These are phyloP conservation scores for Schizophyllum amplum DNA, from an alignment of 1,284 basidiomycete species.

Conservation along the genomic window DNA sequence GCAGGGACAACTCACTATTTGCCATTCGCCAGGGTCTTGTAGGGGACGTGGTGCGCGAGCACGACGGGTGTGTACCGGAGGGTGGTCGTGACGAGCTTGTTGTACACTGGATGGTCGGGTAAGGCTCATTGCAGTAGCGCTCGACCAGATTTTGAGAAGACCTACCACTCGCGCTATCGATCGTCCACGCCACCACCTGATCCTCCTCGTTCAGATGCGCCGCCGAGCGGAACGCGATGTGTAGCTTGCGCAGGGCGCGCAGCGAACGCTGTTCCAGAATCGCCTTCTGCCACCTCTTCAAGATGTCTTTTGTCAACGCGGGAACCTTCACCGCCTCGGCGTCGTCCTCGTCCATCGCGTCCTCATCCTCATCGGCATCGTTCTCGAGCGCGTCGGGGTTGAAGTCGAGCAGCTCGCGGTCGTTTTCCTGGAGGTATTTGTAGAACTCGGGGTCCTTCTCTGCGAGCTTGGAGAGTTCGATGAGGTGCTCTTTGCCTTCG, in stretches of 20 bases:
- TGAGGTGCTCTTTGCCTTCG: constrained; percentile 64
- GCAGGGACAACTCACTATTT: constrained; percentile 66
- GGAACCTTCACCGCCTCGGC: constrained; percentile 32
- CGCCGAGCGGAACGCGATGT: constrained; percentile 86
- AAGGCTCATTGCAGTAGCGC: constrained; percentile 2
- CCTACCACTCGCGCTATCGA: constrained; percentile 70
- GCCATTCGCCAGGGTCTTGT: constrained; percentile 74
- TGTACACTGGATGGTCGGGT: constrained; percentile 59
- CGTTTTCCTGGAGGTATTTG: constrained; percentile 97
- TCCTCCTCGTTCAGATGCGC: constrained; percentile 86
- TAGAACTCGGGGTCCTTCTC: constrained; percentile 98
- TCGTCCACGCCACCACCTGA: constrained; percentile 69
- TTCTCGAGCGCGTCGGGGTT: constrained; percentile 30
- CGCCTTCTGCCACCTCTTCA: constrained; percentile 86
- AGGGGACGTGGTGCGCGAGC: constrained; percentile 82
- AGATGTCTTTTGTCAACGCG: constrained; percentile 62
- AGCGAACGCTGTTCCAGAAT: constrained; percentile 87
- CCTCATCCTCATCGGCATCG: constrained; percentile 35
- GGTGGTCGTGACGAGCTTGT: constrained; percentile 84
- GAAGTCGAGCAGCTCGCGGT: constrained; percentile 84
- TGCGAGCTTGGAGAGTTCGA: constrained; percentile 84
- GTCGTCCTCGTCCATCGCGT: constrained; percentile 35
- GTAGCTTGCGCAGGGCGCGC: constrained; percentile 75
- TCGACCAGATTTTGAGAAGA: constrained; percentile 2
- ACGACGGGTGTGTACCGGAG: constrained; percentile 90